Conservation (phyloP, 768 basidiomycete species). For the Gautieria morchelliformis region DNA sequence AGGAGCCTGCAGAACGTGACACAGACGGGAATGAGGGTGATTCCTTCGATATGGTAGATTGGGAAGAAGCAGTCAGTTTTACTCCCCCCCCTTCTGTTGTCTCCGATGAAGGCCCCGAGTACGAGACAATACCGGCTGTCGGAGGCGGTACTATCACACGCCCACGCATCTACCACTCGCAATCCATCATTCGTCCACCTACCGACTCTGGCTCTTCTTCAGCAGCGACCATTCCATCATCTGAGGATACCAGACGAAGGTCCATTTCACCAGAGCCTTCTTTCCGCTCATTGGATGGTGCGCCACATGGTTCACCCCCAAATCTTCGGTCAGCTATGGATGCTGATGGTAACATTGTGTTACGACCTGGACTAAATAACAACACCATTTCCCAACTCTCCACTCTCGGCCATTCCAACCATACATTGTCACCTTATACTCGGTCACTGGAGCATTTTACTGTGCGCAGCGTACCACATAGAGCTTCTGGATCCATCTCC, state of each 20-base stretch:
- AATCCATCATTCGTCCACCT: conserved; percentile 58
- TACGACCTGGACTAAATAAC: conserved; percentile 61
- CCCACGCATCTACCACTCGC: conserved; percentile 78
- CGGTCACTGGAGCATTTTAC: conserved; percentile 86
- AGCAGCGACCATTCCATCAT: not conserved
- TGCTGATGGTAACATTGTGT: conserved; percentile 40
- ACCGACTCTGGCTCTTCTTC: conserved; percentile 18
- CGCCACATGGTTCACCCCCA: conserved; percentile 23
- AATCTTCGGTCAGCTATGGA: conserved; percentile 18
- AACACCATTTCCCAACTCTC: conserved; percentile 79
- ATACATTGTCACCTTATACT: conserved; percentile 91
- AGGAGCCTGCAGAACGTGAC: conserved; percentile 41
- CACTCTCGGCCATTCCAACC: conserved; percentile 80
- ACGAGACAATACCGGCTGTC: conserved; percentile 84
- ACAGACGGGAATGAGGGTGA: conserved; percentile 35
- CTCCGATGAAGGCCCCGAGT: conserved; percentile 45
- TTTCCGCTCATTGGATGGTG: not conserved
- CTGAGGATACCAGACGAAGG: conserved; percentile 4
- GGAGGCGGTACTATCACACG: conserved; percentile 83
- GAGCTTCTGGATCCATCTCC: conserved; percentile 27
- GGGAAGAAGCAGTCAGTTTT: conserved; percentile 45
- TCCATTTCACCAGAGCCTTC: conserved; percentile 2
- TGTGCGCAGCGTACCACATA: conserved; percentile 77
- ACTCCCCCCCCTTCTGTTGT: conserved; percentile 28
- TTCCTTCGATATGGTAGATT: conserved; percentile 59